These are phyloP conservation scores for Mangifera indica DNA, from an alignment of 345 rosid species.

Conservation along the genomic window DNA sequence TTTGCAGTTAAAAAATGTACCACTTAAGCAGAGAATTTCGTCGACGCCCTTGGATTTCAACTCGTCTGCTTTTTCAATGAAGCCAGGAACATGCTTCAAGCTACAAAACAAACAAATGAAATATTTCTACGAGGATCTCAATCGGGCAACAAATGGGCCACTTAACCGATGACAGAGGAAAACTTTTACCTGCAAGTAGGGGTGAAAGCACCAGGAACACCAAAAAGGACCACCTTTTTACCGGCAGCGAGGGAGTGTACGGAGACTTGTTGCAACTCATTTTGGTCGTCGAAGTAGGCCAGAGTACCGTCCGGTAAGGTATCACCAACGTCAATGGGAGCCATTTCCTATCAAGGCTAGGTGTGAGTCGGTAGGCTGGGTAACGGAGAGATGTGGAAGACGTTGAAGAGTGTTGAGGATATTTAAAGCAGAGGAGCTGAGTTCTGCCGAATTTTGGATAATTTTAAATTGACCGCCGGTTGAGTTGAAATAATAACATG, in stretches of 20 bases:
- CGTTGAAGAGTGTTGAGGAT: neutral
- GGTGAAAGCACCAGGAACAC: constrained; percentile 99
- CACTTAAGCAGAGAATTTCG: constrained; percentile 81
- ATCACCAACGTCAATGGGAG: constrained; percentile 77
- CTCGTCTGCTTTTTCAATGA: constrained; percentile 82
- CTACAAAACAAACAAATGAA: constrained; percentile 34
- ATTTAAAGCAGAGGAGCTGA: neutral
- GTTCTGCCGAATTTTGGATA: too few relatives aligned
- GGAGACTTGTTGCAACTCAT: constrained; percentile 71
- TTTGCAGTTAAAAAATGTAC: constrained; percentile 24
- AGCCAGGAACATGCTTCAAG: constrained; percentile 94
- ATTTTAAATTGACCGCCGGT: too few relatives aligned
- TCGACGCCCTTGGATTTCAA: constrained; percentile 79
- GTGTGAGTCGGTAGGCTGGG: neutral
- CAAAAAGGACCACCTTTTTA: constrained; percentile 78
- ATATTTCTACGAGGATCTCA: neutral
- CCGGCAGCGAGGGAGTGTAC: constrained; percentile 83
- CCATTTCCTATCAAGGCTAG: constrained; percentile 45
- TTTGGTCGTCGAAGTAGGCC: constrained; percentile 82
- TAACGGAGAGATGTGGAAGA: accelerated
- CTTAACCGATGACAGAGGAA: too few relatives aligned
- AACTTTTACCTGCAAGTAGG: constrained; percentile 87
- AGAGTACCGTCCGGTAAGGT: constrained; percentile 74
- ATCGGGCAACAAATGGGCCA: too few relatives aligned
- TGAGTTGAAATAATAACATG: too few relatives aligned